Evolutionary conservation across 345 rosid species (phyloP).

Genomic region (Iberis pinnata): DNA sequence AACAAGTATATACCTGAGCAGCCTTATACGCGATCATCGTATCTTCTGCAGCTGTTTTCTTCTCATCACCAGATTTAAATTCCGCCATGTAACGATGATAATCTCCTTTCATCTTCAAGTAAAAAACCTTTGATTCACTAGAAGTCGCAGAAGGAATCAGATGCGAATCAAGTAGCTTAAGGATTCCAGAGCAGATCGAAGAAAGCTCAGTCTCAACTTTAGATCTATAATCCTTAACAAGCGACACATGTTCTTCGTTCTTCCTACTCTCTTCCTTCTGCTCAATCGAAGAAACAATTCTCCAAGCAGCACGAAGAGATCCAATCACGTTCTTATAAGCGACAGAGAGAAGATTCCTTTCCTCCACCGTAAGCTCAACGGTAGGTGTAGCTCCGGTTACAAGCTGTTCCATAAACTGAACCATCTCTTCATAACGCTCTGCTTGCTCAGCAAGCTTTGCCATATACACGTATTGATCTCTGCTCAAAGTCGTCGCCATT

Average conservation of each 20-base stretch:
- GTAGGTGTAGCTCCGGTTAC: slow-evolving; percentile 44
- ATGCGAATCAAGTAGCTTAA: slow-evolving; percentile 41
- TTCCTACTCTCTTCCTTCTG: slow-evolving; percentile 55
- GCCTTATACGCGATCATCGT: slow-evolving; percentile 46
- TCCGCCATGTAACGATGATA: slow-evolving; percentile 42
- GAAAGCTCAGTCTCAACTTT: slow-evolving; percentile 52
- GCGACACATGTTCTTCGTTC: slow-evolving; percentile 53
- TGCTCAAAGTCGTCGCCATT: slow-evolving; percentile 33
- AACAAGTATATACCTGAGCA: slow-evolving; percentile 40
- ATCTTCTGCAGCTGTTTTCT: slow-evolving; percentile 56
- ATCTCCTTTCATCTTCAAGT: slow-evolving; percentile 63
- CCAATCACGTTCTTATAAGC: slow-evolving; percentile 39
- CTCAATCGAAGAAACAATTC: slow-evolving; percentile 36
- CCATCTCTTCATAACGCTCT: slow-evolving; percentile 65
- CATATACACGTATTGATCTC: slow-evolving; percentile 40
- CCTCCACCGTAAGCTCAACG: slow-evolving; percentile 60
- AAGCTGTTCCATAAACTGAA: slow-evolving; percentile 69
- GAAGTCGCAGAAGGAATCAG: slow-evolving; percentile 44
- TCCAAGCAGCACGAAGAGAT: slow-evolving; percentile 34
- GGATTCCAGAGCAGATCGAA: slow-evolving; percentile 39
- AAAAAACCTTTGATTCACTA: slow-evolving; percentile 57
- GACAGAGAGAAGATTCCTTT: slow-evolving; percentile 38
- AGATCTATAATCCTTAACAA: slow-evolving; percentile 63
- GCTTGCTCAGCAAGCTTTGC: slow-evolving; percentile 40
- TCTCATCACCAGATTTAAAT: slow-evolving; percentile 49